Base-by-base conservation (phyloP, 805 yeast species). In the Candida lessepsii region DNA sequence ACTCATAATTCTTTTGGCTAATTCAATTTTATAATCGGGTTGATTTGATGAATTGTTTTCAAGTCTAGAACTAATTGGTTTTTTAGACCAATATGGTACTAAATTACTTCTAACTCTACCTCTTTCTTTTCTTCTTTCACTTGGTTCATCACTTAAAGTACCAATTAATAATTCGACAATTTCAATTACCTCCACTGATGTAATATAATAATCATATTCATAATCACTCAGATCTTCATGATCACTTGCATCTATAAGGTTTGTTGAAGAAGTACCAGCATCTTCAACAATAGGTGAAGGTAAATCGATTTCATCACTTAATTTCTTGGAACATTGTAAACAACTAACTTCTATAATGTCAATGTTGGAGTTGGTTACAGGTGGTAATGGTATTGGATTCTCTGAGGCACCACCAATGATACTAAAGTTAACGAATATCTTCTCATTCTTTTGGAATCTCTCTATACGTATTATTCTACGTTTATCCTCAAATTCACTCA, bases 61-160 rank as follows among this genome's bases (percentile, higher is more conserved):
- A 58, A 57, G 53, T 32, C 65, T 55, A 4, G 81, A 72, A 30
- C 75, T 67, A 35, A 79, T 71, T 15, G 84, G 81, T 48, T 67
- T 76, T 55, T 74, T 76, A 18, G 77, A 71, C 86, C 86, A 81
- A 53, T 78, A 80, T 4, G 83, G 83, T 40, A 80, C 82, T 59
- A 81, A 63, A 50, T 81, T 80, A 33, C 81, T 76, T 58, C 86
- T 65, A 31, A 81, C 75, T 41, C 86, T 63, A n/a, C 86, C 86
- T 35, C 84, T 56, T 53, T 80, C 86, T 44, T 75, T 70, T 45
- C 86, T 70, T 45, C 78, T 70, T 40, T 75, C 81, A 5, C 65
- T 66, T 4, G 76, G 68, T 41, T 73, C 73, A 39, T 59, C 60
- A 24, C 57, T 52, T 41, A 70, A 70, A 2, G 73, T 65, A 5